Conservation (phyloP, 2,329 filamentous ascomycete genomes). For the Phaeomoniella chlamydospora region DNA sequence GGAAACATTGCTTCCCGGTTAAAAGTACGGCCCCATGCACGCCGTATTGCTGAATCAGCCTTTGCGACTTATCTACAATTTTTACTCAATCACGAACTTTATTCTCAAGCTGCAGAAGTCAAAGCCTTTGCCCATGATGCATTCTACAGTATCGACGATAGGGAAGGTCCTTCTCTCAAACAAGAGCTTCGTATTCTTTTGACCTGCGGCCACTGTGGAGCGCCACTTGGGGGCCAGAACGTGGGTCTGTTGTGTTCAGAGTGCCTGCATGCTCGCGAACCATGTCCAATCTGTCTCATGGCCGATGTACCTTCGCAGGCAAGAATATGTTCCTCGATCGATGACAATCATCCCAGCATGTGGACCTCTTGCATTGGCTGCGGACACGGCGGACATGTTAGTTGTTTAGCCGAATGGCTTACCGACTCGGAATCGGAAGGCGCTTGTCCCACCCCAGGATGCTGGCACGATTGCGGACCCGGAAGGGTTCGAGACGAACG, state of each 20-base stretch:
- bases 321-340: too few relatives aligned
- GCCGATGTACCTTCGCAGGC: background rate
- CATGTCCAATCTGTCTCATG: constrained; percentile 1
- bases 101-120: constrained; percentile 33
- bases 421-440: constrained; percentile 33
- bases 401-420: constrained; percentile 44
- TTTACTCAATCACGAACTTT: constrained; percentile 23
- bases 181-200: background rate
- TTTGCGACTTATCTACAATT: constrained; percentile 43
- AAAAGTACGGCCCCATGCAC: constrained; percentile 27
- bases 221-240: constrained; percentile 1
- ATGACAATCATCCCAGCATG: constrained; percentile 13
- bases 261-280: background rate
- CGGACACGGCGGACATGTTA: constrained; percentile 44
- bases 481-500: constrained; percentile 29
- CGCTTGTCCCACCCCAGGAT: constrained; percentile 43
- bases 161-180: constrained; percentile 21
- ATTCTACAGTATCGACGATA: constrained; percentile 42
- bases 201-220: background rate
- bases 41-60: constrained; percentile 28
- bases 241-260: background rate
- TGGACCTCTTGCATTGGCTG: constrained; percentile 47
- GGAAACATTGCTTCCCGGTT: constrained; percentile 8
- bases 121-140: constrained; percentile 39
- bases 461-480: constrained; percentile 43